These are phyloP conservation scores for Ordospora pajunii DNA, from an alignment of 371 early-diverging fungal species.

Conservation along the genomic window DNA sequence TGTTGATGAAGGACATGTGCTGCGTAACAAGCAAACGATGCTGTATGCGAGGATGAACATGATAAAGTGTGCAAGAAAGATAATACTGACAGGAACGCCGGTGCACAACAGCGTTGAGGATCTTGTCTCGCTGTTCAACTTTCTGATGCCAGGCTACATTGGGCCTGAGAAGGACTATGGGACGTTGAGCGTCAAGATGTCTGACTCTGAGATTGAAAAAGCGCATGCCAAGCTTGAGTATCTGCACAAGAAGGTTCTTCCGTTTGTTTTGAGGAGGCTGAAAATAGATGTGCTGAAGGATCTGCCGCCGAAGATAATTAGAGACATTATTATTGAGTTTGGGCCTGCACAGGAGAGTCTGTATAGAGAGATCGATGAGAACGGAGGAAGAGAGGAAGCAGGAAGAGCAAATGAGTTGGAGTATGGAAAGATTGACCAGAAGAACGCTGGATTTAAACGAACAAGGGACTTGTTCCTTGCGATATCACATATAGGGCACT, in stretches of 20 bases:
- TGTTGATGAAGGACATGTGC: conserved; percentile 96
- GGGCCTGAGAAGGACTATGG: conserved; percentile 59
- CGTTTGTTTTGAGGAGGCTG: conserved; percentile 85
- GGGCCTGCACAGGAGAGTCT: conserved; percentile 70
- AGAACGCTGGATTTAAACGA: conserved; percentile 12
- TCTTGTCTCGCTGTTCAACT: conserved; percentile 67
- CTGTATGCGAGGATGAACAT: conserved; percentile 73
- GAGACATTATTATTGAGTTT: conserved; percentile 88
- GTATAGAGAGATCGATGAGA: conserved; percentile 67
- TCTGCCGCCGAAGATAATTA: conserved; percentile 95
- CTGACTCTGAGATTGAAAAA: conserved; percentile 54
- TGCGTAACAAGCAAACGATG: conserved; percentile 85
- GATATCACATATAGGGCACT: conserved; percentile 65
- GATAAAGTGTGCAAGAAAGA: conserved; percentile 71
- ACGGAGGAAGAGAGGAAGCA: background rate
- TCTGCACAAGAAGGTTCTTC: conserved; percentile 85
- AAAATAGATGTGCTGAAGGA: conserved; percentile 95
- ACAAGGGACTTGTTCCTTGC: conserved; percentile 35
- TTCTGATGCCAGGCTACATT: conserved; percentile 79
- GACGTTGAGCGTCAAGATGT: conserved; percentile 65
- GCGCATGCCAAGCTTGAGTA: conserved; percentile 67
- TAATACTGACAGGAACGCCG: conserved; percentile 91
- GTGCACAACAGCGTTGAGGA: conserved; percentile 78
- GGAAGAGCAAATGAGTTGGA: background rate
- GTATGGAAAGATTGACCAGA: conserved; percentile 12